Percentiles rank a stretch among this genome's conserved stretches.
Evolutionary conservation across 2,329 filamentous ascomycete genomes (phyloP).

Genomic region (Blastomyces gilchristii): DNA sequence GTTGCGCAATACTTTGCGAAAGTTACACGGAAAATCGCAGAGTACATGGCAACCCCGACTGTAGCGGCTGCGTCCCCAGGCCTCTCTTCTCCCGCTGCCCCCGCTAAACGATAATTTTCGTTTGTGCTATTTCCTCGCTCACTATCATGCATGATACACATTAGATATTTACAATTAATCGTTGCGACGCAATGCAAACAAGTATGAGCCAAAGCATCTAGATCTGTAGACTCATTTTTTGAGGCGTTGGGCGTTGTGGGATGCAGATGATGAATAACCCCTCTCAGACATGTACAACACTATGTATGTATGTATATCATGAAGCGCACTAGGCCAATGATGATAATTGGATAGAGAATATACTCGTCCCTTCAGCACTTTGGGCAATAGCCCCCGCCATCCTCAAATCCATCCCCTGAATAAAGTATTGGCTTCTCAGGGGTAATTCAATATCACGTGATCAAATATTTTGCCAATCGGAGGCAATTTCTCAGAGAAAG

Average conservation of each 20-base stretch:
- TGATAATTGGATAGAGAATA: not conserved
- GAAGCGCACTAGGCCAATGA: no score
- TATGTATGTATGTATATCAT: not conserved
- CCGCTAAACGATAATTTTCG: not conserved
- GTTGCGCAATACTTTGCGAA: conserved; percentile 65
- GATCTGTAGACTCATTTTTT: not conserved
- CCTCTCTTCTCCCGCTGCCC: not conserved
- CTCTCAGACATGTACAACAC: not conserved
- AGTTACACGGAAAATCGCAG: conserved; percentile 49
- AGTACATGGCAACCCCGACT: not conserved
- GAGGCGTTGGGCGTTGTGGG: not conserved
- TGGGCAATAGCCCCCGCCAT: not conserved
- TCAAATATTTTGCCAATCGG: no score
- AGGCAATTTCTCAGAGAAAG: no score
- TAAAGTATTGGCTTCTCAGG: no score
- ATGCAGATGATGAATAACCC: not conserved
- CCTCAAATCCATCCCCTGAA: no score
- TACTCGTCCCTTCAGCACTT: not conserved
- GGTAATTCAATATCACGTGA: not conserved
- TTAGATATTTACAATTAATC: not conserved
- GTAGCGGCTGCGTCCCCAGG: not conserved
- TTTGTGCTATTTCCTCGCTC: not conserved
- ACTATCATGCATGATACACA: not conserved
- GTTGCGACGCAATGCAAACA: not conserved
- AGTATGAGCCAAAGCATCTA: not conserved